Conservation (phyloP, 805 yeast species). For the Hanseniaspora lindneri region DNA sequence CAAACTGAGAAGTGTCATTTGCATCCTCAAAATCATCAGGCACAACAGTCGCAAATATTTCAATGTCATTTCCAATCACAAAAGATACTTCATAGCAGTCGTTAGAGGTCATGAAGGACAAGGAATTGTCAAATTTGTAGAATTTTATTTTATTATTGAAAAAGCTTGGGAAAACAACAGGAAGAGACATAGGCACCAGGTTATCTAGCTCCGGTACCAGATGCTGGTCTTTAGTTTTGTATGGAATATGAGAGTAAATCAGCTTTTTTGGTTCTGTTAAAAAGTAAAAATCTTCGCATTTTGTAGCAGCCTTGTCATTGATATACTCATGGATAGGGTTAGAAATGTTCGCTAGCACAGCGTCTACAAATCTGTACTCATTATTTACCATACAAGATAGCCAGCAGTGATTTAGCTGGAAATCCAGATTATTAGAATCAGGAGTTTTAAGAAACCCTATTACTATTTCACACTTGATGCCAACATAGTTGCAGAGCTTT, state of each 20-base stretch:
- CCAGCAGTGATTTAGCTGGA: conserved; percentile 77
- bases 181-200: conserved; percentile 63
- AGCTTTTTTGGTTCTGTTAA: conserved; percentile 62
- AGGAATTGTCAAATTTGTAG: conserved; percentile 61
- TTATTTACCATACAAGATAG: conserved; percentile 61
- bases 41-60: conserved; percentile 44
- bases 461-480: conserved; percentile 63
- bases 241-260: conserved; percentile 79
- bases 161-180: conserved; percentile 77
- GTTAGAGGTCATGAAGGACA: conserved; percentile 57
- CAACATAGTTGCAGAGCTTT: conserved; percentile 55
- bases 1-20: conserved; percentile 20
- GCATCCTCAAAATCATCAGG: conserved; percentile 29
- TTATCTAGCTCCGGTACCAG: conserved; percentile 75
- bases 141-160: conserved; percentile 48
- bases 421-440: conserved; percentile 37
- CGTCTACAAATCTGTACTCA: conserved; percentile 73
- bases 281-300: conserved; percentile 50
- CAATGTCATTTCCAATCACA: conserved; percentile 57
- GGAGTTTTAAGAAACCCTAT: conserved; percentile 79
- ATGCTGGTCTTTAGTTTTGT: conserved; percentile 68
- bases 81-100: conserved; percentile 74
- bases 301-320: conserved; percentile 25
- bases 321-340: conserved; percentile 39
- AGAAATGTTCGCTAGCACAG: conserved; percentile 47